A percentile compares a stretch with the other conserved stretches of the same genome.
These are phyloP conservation scores for Lipomyces chichibuensis DNA, from an alignment of 805 yeast species.

Conservation along the genomic window DNA sequence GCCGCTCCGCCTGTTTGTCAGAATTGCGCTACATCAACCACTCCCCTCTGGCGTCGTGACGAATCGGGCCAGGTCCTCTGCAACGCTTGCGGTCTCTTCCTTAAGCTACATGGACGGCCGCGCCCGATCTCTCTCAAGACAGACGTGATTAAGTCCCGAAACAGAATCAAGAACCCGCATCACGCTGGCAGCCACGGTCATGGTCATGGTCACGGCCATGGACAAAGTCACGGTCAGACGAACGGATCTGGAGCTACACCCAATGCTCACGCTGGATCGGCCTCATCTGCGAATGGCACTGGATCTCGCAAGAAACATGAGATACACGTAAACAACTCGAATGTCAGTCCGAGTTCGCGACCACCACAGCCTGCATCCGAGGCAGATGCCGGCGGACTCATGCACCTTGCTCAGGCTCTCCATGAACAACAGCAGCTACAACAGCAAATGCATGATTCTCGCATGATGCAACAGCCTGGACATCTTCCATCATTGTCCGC, in stretches of 20 bases:
- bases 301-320: slow-evolving; percentile 13
- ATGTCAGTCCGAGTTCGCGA: neutral
- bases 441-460: slow-evolving; percentile 7
- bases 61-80: slow-evolving; percentile 88
- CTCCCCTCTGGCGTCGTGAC: slow-evolving; percentile 95
- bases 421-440: slow-evolving; percentile 22
- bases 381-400: slow-evolving; percentile 24
- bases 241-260: neutral
- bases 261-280: slow-evolving; percentile 4
- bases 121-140: slow-evolving; percentile 90
- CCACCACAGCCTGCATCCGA: slow-evolving; percentile 22
- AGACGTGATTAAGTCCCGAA: slow-evolving; percentile 88
- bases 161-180: slow-evolving; percentile 61
- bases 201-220: neutral
- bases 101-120: slow-evolving; percentile 89
- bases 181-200: neutral
- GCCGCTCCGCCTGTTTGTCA: slow-evolving; percentile 63
- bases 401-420: slow-evolving; percentile 33
- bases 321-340: slow-evolving; percentile 2
- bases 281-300: slow-evolving; percentile 11
- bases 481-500: slow-evolving; percentile 19
- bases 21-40: slow-evolving; percentile 88
- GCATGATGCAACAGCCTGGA: neutral
- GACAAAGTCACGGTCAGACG: neutral
- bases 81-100: slow-evolving; percentile 89